These are phyloP conservation scores for Alnus rubra DNA, from an alignment of 306 rosid species.

Conservation along the genomic window DNA sequence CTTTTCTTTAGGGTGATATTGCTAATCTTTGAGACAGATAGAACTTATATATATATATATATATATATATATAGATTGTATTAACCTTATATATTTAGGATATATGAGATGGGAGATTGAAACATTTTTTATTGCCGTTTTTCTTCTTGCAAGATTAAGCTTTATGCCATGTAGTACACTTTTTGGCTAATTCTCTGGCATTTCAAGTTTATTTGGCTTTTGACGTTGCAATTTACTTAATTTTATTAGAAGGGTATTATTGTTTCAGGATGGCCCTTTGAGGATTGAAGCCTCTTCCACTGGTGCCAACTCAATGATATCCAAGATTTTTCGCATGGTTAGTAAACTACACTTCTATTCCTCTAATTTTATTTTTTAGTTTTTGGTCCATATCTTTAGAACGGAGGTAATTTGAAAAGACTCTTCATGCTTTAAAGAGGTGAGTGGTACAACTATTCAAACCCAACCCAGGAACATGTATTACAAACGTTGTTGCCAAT, in stretches of 20 bases:
- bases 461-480: neutral
- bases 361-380: neutral
- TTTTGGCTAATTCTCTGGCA: slow-evolving; percentile 12
- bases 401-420: neutral
- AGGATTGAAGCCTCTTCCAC: slow-evolving; percentile 95
- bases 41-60: too few species aligned
- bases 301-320: slow-evolving; percentile 86
- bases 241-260: slow-evolving; percentile 23
- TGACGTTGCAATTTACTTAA: slow-evolving; percentile 3
- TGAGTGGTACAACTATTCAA: neutral
- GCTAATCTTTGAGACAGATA: neutral
- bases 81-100: slow-evolving; percentile 1
- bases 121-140: neutral
- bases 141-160: neutral
- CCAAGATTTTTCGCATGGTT: slow-evolving; percentile 93
- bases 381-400: neutral
- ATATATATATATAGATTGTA: neutral
- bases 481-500: neutral
- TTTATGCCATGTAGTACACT: neutral
- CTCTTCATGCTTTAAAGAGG: neutral
- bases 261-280: slow-evolving; percentile 94
- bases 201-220: slow-evolving; percentile 16
- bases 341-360: slow-evolving; percentile 31
- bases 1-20: neutral
- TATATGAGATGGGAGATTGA: neutral